A percentile compares a stretch with the other conserved stretches of the same genome.
phyloP scores from a whole-genome alignment of 2,329 filamentous ascomycete species.

The Diaporthe sp. region DNA sequence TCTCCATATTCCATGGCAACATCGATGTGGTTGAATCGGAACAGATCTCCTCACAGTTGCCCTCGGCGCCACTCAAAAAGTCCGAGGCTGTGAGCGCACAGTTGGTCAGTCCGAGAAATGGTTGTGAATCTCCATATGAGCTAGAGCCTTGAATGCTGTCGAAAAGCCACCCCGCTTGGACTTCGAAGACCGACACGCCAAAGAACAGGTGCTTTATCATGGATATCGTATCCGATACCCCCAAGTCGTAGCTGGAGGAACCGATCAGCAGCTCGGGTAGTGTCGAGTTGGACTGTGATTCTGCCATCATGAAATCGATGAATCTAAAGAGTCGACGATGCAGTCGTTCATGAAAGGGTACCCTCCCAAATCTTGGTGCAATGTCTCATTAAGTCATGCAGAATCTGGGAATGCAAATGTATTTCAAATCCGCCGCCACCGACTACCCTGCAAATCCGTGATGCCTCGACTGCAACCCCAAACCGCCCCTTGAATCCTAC shows the following conservation, averaged over 20 bases:
- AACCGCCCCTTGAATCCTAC: neutral
- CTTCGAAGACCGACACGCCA: neutral
- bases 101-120: neutral
- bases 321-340: neutral
- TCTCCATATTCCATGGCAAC: slow-evolving; percentile 18
- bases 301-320: neutral
- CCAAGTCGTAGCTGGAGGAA: neutral
- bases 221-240: neutral
- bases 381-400: neutral
- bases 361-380: neutral
- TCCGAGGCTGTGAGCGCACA: neutral
- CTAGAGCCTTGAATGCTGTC: neutral
- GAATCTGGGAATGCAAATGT: too few relatives aligned
- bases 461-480: neutral
- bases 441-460: neutral
- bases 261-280: neutral
- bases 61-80: neutral
- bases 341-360: neutral
- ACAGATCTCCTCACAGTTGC: slow-evolving; percentile 17
- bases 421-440: neutral
- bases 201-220: neutral
- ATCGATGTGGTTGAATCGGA: slow-evolving; percentile 4
- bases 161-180: neutral
- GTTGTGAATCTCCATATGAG: neutral
- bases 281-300: neutral